Evolutionary conservation across 2,329 filamentous ascomycete species (phyloP), one percentile per base, ranked within the genome.

Genomic region (Passalora sequoiae): DNA sequence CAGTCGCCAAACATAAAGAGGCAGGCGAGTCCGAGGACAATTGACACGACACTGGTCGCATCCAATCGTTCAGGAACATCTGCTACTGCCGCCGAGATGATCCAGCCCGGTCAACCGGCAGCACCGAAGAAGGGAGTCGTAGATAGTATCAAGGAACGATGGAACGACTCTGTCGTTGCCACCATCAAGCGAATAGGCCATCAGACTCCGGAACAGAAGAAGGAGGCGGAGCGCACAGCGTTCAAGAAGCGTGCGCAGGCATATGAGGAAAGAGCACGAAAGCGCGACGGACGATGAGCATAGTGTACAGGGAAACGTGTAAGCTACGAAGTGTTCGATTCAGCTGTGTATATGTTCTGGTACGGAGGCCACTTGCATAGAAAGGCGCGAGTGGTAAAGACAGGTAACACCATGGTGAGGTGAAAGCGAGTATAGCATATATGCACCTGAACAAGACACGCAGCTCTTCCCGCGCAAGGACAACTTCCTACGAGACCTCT

Each of bases 221-320:
- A 33, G 37, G 28, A 50, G 28, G 40, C 37, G 12, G 30, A 47
- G 15, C 43, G 44, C 38, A 50, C 55, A 19, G 53, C 60, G 38
- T 43, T 47, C 28, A 50, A 48, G 47, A 33, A 44, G 19, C 51
- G 54, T 41, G 53, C 60, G 47, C 54, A 53, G 40, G 53, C 58
- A 51, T 62, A 60, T 46, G 56, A 54, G 50, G 40, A 45, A 42
- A 49, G 44, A 36, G 54, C 49, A 30, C 46, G 45, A 44, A 33
- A 40, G 27, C 43, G 37, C 39, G 36, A 38, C 8, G 38, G 43
- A 13, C 10, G 33, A 20, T 29, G 36, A 35, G n/a, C 16, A 24
- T 17, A 19, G n/a, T 36, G 33, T 36, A 24, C 10, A 24, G 20
- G 13, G 4, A 24, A 15, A 36, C 17, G 9, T 36, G 33, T 21